These are phyloP conservation scores for Trapa incisa DNA, from an alignment of 345 rosid species.

Conservation along the genomic window DNA sequence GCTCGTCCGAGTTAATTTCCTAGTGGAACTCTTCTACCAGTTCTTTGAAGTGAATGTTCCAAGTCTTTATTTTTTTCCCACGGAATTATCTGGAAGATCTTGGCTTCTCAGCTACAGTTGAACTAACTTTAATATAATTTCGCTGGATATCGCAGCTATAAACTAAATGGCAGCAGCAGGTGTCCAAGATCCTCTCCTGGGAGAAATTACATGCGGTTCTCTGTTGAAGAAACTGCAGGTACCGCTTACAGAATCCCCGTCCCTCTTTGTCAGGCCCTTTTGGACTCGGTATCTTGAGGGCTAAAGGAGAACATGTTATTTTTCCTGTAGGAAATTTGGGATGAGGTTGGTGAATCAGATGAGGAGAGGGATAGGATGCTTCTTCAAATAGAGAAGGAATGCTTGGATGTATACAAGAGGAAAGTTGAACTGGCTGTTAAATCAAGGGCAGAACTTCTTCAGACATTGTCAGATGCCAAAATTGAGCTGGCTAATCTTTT, in stretches of 20 bases:
- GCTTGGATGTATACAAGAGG: slow-evolving; percentile 80
- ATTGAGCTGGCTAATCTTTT: slow-evolving; percentile 63
- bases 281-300: slow-evolving; percentile 2
- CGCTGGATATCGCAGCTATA: not conserved
- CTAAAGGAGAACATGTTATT: slow-evolving; percentile 1
- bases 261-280: not conserved
- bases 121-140: not conserved
- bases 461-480: slow-evolving; percentile 76
- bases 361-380: slow-evolving; percentile 91
- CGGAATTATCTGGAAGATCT: not conserved
- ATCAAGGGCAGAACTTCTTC: slow-evolving; percentile 77
- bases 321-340: slow-evolving; percentile 75
- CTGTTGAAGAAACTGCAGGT: slow-evolving; percentile 86
- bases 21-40: slow-evolving; percentile 12
- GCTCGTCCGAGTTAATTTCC: slow-evolving; percentile 8
- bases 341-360: slow-evolving; percentile 94
- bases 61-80: not conserved
- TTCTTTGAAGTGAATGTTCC: not conserved
- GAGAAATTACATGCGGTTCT: slow-evolving; percentile 75
- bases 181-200: slow-evolving; percentile 61
- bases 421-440: slow-evolving; percentile 83
- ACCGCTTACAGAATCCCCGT: slow-evolving; percentile 2
- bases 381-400: slow-evolving; percentile 86
- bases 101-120: not conserved
- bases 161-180: slow-evolving; percentile 38